These are phyloP conservation scores for Endoconidiophora polonica DNA, from an alignment of 2,329 filamentous ascomycete species.

Conservation along the genomic window DNA sequence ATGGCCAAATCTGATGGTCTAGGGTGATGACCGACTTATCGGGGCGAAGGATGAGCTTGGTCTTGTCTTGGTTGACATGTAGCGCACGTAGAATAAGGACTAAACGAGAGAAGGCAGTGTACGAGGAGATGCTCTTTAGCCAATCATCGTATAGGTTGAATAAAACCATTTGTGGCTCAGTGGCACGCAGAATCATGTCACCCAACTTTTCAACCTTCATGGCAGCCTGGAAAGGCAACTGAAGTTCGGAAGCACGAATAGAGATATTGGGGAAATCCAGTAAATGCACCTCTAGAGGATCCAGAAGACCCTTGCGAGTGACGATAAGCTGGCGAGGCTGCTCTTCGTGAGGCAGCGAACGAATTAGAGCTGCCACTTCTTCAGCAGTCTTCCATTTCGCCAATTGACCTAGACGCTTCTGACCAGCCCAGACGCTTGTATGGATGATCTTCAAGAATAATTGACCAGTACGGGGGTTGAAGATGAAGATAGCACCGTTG, in stretches of 20 bases:
- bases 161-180: constrained; percentile 98
- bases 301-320: constrained; percentile 87
- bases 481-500: constrained; percentile 99
- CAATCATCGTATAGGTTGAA: constrained; percentile 99
- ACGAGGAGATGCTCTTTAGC: constrained; percentile 95
- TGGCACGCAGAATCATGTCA: constrained; percentile 95
- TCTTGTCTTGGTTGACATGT: constrained; percentile 97
- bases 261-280: constrained; percentile 99
- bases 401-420: constrained; percentile 95
- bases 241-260: constrained; percentile 89
- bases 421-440: constrained; percentile 96
- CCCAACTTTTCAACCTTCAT: constrained; percentile 99
- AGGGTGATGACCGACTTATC: constrained; percentile 98
- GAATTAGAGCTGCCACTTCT: constrained; percentile 94
- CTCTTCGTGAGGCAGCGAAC: constrained; percentile 90
- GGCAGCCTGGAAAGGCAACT: constrained; percentile 94
- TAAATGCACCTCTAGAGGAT: constrained; percentile 91
- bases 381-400: constrained; percentile 99
- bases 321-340: constrained; percentile 98
- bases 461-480: constrained; percentile 96
- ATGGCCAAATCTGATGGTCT: constrained; percentile 97
- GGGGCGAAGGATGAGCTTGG: constrained; percentile 81
- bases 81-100: constrained; percentile 85
- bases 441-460: constrained; percentile 99
- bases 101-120: constrained; percentile 92